A percentile compares a stretch with the other conserved stretches of the same genome.
These are phyloP conservation scores for Lagenaria siceraria DNA, from an alignment of 306 rosid species.

Conservation along the genomic window DNA sequence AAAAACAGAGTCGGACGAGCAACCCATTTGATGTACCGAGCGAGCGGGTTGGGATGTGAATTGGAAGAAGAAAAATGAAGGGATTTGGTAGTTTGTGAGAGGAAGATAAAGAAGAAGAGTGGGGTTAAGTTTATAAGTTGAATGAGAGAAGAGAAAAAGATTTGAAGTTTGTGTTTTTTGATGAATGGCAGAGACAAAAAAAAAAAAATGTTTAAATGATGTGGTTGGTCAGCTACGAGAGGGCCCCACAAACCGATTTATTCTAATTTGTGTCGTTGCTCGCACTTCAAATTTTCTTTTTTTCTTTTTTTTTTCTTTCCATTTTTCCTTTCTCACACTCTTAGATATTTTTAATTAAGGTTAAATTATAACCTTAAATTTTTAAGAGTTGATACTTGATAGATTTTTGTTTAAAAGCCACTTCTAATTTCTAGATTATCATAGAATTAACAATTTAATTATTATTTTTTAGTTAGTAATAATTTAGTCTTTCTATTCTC, in stretches of 20 bases:
- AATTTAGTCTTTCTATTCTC: too few species aligned
- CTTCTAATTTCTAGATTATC: too few species aligned
- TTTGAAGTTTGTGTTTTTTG: conserved; percentile 4
- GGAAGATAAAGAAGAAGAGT: neutral
- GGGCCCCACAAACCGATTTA: conserved; percentile 32
- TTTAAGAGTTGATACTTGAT: too few species aligned
- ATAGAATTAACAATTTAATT: too few species aligned
- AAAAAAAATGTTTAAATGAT: conserved; percentile 18
- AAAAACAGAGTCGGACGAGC: conserved; percentile 47
- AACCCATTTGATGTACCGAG: conserved; percentile 27
- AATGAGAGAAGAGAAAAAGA: conserved; percentile 27
- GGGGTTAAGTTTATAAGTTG: conserved; percentile 26
- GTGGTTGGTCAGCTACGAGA: conserved; percentile 28
- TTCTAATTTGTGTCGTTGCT: neutral
- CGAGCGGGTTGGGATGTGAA: neutral
- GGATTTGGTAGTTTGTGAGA: neutral
- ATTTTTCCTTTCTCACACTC: neutral
- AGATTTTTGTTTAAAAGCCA: too few species aligned
- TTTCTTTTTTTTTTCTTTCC: neutral
- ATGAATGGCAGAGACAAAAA: neutral
- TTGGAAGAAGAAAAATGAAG: neutral
- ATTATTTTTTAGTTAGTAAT: too few species aligned
- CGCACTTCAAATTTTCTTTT: neutral
- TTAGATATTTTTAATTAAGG: neutral
- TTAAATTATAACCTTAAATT: too few species aligned